A percentile compares a stretch with the other conserved stretches of the same genome.
These are phyloP conservation scores for Termitomyces sp. DNA, from an alignment of 768 basidiomycete genomes.

Conservation along the genomic window DNA sequence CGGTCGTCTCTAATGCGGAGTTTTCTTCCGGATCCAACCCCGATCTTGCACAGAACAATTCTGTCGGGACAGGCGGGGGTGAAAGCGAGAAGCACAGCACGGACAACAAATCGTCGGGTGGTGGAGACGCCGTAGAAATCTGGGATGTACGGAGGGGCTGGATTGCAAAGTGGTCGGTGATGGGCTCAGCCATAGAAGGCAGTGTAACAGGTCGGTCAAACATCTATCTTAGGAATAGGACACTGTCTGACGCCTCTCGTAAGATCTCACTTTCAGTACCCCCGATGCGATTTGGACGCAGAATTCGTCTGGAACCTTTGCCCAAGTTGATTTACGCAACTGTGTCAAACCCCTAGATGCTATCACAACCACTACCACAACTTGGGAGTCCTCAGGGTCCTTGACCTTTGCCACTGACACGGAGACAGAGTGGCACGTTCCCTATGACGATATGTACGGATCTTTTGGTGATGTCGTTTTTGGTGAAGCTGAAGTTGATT, in stretches of 20 bases:
- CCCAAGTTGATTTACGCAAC: conserved; percentile 71
- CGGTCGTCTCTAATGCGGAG: conserved; percentile 63
- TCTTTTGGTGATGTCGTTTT: neutral
- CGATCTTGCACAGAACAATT: conserved; percentile 16
- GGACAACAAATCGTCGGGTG: conserved; percentile 10
- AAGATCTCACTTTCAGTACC: conserved; percentile 67
- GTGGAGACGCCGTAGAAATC: conserved; percentile 67
- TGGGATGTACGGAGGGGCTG: conserved; percentile 83
- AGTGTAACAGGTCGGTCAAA: conserved; percentile 60
- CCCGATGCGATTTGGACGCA: conserved; percentile 70
- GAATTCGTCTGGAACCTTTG: conserved; percentile 71
- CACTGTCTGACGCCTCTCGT: neutral
- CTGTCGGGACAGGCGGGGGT: neutral
- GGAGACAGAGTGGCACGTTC: conserved; percentile 53
- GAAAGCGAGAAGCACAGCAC: conserved; percentile 5
- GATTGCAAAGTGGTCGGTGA: conserved; percentile 79
- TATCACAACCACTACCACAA: conserved; percentile 53
- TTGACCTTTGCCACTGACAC: conserved; percentile 63
- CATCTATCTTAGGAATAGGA: neutral
- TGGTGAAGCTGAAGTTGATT: conserved; percentile 2
- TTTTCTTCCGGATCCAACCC: conserved; percentile 25
- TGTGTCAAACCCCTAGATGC: conserved; percentile 61
- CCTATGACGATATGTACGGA: conserved; percentile 76
- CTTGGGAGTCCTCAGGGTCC: conserved; percentile 65
- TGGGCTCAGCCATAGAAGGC: conserved; percentile 59